A percentile compares a stretch with the other conserved stretches of the same genome.
Evolutionary conservation across 257 asterid species (phyloP).

Genomic region (Solanum chmielewskii): DNA sequence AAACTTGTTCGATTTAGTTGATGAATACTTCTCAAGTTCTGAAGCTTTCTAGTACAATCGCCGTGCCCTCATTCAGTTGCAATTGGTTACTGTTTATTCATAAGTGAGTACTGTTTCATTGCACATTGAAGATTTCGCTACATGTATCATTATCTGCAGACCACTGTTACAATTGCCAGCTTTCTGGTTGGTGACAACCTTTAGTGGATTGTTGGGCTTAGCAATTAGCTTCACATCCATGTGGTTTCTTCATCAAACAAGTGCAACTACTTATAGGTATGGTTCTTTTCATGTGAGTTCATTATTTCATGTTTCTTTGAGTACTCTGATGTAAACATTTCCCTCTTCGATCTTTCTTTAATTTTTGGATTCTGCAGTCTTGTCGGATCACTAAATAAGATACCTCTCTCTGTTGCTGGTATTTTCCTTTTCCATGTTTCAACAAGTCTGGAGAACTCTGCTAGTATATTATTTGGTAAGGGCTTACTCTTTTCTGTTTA

Average conservation of each 20-base stretch:
- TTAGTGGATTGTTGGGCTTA: constrained; percentile 83
- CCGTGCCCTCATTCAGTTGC: neutral
- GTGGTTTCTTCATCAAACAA: constrained; percentile 99
- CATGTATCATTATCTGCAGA: constrained; percentile 25
- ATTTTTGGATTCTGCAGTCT: constrained; percentile 38
- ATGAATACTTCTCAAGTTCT: neutral
- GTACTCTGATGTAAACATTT: neutral
- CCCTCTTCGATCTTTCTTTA: neutral
- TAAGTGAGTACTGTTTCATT: neutral
- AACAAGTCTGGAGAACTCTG: constrained; percentile 73
- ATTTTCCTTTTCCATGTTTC: constrained; percentile 76
- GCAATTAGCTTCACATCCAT: constrained; percentile 93
- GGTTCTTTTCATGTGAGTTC: neutral
- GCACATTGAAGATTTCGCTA: neutral
- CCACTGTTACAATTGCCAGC: constrained; percentile 64
- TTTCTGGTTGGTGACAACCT: constrained; percentile 73
- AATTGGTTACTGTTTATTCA: neutral
- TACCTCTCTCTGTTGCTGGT: constrained; percentile 91
- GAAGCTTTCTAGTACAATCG: neutral
- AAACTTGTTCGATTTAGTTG: neutral
- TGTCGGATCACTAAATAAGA: constrained; percentile 87
- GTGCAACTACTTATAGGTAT: constrained; percentile 90
- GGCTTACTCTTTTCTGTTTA: neutral
- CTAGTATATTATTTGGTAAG: constrained; percentile 79
- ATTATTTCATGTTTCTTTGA: neutral